phyloP scores from a whole-genome alignment of 257 asterid genomes.

The Apocynum venetum region DNA sequence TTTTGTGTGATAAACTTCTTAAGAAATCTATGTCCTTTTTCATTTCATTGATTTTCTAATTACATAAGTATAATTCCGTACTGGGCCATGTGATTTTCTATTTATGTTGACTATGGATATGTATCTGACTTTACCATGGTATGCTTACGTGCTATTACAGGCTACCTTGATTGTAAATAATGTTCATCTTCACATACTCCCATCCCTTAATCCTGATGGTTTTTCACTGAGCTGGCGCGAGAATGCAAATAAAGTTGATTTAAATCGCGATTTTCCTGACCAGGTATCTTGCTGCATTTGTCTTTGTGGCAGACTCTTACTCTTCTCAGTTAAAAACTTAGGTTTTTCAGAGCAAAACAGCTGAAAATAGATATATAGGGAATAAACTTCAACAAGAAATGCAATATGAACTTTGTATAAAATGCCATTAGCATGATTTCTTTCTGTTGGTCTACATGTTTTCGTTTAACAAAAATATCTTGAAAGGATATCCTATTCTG shows the following conservation, averaged over 20 bases:
- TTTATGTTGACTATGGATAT: background rate
- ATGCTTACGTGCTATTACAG: conserved; percentile 23
- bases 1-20: background rate
- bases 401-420: background rate
- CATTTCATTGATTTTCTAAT: background rate
- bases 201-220: conserved; percentile 87
- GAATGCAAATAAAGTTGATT: conserved; percentile 66
- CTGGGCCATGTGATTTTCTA: background rate
- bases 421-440: background rate
- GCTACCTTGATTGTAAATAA: conserved; percentile 66
- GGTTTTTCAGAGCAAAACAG: background rate
- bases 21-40: background rate
- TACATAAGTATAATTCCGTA: background rate
- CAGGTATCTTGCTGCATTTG: conserved; percentile 49
- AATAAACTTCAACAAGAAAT: background rate
- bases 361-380: background rate
- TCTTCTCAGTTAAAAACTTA: background rate
- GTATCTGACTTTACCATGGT: background rate
- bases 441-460: background rate
- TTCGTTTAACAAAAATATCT: background rate
- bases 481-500: background rate
- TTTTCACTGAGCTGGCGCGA: conserved; percentile 56
- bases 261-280: conserved; percentile 87
- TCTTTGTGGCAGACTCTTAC: background rate
- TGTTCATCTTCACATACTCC: conserved; percentile 83